Evolutionary conservation across 768 basidiomycete species (phyloP).

Genomic region (Hydnomerulius pinastri): DNA sequence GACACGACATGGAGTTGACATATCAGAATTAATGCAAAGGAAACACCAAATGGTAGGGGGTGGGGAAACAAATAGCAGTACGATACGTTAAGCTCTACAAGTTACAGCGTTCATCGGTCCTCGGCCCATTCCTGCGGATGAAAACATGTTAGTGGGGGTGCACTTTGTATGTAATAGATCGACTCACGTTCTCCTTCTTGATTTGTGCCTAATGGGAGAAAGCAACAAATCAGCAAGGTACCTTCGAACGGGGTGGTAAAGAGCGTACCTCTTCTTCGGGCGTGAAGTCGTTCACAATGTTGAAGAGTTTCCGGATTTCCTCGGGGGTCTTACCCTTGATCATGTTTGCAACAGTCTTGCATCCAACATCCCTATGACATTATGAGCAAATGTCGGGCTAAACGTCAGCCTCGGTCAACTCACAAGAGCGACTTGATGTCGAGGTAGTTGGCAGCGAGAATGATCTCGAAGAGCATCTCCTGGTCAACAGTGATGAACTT

Average conservation of each 20-base stretch:
- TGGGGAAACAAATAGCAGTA: conserved; percentile 20
- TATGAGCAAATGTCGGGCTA: conserved; percentile 5
- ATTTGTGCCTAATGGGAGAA: conserved; percentile 75
- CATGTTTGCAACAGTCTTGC: conserved; percentile 99
- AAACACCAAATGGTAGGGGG: conserved; percentile 10
- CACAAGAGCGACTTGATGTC: conserved; percentile 99
- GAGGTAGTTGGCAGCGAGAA: conserved; percentile 98
- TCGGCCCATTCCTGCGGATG: conserved; percentile 93
- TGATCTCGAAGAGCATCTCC: conserved; percentile 99
- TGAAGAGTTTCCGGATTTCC: conserved; percentile 97
- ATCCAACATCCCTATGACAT: conserved; percentile 83
- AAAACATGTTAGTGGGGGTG: conserved; percentile 20
- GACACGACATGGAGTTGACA: conserved; percentile 20
- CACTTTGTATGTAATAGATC: not conserved
- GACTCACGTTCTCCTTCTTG: conserved; percentile 96
- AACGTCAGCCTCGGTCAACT: conserved; percentile 29
- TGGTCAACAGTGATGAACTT: conserved; percentile 99
- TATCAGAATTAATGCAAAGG: conserved; percentile 5
- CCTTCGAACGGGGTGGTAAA: conserved; percentile 4
- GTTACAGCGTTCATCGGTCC: conserved; percentile 61
- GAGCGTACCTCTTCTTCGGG: conserved; percentile 92
- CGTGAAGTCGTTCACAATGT: conserved; percentile 98
- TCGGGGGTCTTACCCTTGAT: conserved; percentile 99
- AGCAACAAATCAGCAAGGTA: not conserved
- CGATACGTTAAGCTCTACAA: conserved; percentile 29